Percentiles rank a stretch among this genome's conserved stretches.
Conservation (phyloP, 352 stramenopile genomes). For the Pythium aristosporum region DNA sequence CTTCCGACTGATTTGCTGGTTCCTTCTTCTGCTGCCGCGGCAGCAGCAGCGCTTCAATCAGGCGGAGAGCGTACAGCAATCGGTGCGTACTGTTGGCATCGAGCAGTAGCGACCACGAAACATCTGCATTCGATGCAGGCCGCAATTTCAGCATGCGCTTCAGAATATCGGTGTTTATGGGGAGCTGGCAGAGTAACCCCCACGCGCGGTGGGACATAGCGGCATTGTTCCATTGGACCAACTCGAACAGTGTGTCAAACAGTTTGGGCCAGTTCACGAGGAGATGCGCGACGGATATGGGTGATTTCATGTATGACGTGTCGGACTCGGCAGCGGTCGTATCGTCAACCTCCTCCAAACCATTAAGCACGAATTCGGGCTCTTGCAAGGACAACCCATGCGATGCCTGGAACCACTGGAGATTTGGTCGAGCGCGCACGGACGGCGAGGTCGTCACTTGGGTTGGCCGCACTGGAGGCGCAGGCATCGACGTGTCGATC, state of each 20-base stretch:
- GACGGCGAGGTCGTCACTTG: conserved; percentile 43
- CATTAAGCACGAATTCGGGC: conserved; percentile 41
- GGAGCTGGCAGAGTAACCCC: conserved; percentile 69
- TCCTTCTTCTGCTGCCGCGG: conserved; percentile 26
- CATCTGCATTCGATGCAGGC: conserved; percentile 10
- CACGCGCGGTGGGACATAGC: conserved; percentile 60
- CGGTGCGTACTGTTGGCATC: conserved; percentile 47
- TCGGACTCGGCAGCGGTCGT: not conserved
- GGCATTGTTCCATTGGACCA: conserved; percentile 49
- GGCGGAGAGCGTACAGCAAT: conserved; percentile 60
- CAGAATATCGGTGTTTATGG: conserved; percentile 64
- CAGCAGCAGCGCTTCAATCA: conserved; percentile 70
- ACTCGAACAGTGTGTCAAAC: conserved; percentile 57
- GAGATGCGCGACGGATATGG: conserved; percentile 29
- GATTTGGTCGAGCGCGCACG: conserved; percentile 35
- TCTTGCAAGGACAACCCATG: conserved; percentile 41
- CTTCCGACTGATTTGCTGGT: conserved; percentile 14
- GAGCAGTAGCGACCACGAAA: conserved; percentile 46
- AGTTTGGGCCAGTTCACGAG: conserved; percentile 56
- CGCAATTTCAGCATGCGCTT: conserved; percentile 67
- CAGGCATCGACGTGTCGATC: conserved; percentile 13
- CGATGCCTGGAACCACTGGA: conserved; percentile 36
- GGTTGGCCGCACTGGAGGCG: conserved; percentile 17
- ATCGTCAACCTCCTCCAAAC: conserved; percentile 26
- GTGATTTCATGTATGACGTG: not conserved